phyloP scores from a whole-genome alignment of 1,284 basidiomycete species.

The Austroboletus sp. region DNA sequence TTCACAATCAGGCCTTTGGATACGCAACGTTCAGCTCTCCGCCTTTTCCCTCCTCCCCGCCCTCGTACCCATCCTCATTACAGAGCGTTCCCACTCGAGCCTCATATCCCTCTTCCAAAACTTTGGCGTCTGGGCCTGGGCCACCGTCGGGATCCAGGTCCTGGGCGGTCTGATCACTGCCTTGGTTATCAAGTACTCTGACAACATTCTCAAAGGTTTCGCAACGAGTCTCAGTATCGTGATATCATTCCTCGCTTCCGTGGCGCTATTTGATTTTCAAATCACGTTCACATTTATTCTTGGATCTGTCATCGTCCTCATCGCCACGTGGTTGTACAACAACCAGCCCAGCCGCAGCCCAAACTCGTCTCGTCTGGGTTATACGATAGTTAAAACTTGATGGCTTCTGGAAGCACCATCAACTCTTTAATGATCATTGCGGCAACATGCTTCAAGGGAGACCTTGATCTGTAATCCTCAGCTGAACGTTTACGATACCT shows the following conservation, averaged over 20 bases:
- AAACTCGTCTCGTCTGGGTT: constrained; percentile 23
- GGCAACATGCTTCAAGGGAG: constrained; percentile 1
- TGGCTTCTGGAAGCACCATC: constrained; percentile 6
- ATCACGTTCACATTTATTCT: constrained; percentile 81
- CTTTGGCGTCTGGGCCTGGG: constrained; percentile 88
- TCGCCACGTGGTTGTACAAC: constrained; percentile 80
- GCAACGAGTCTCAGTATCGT: constrained; percentile 90
- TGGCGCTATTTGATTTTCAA: constrained; percentile 80
- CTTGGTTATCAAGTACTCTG: constrained; percentile 78
- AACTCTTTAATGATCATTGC: not conserved
- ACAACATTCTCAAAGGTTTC: constrained; percentile 90
- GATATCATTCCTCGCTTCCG: constrained; percentile 85
- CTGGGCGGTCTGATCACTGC: constrained; percentile 88
- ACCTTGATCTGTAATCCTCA: constrained; percentile 3
- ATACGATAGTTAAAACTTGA: constrained; percentile 27
- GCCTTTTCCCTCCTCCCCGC: constrained; percentile 91
- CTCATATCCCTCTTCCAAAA: constrained; percentile 55
- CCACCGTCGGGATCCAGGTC: constrained; percentile 83
- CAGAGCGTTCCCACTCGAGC: constrained; percentile 36
- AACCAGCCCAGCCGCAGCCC: constrained; percentile 53
- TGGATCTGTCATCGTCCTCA: constrained; percentile 76
- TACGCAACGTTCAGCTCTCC: constrained; percentile 93
- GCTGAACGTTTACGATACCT: constrained; percentile 22
- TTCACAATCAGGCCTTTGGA: constrained; percentile 86
- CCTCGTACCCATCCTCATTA: constrained; percentile 72